Percentiles rank a stretch among this genome's conserved stretches.
Conservation (phyloP, 2,329 filamentous ascomycete genomes). For the Epichloe amarillans region DNA sequence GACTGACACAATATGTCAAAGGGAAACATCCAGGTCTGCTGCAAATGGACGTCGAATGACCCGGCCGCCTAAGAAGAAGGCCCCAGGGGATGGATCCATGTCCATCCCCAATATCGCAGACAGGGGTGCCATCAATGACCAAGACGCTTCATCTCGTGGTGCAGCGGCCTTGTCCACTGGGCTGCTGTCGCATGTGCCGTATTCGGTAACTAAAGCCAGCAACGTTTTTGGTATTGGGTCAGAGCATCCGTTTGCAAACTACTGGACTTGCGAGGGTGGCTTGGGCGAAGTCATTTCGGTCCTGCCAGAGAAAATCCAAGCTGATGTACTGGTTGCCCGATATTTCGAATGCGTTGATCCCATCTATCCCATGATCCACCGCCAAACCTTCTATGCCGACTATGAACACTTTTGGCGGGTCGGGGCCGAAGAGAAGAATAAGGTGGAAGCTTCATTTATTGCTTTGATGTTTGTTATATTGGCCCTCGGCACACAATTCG, state of each 20-base stretch:
- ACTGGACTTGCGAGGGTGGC: slow-evolving; percentile 70
- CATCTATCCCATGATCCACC: slow-evolving; percentile 69
- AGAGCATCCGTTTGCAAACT: slow-evolving; percentile 70
- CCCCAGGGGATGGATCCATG: slow-evolving; percentile 24
- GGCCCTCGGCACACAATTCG: slow-evolving; percentile 67
- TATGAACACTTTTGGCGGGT: slow-evolving; percentile 69
- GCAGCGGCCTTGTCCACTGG: slow-evolving; percentile 44
- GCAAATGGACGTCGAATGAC: slow-evolving; percentile 43
- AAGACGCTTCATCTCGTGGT: slow-evolving; percentile 31
- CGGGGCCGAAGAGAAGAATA: slow-evolving; percentile 39
- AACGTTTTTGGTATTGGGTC: slow-evolving; percentile 73
- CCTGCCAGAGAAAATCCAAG: slow-evolving; percentile 61
- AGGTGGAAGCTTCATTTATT: slow-evolving; percentile 54
- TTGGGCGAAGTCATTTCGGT: slow-evolving; percentile 63
- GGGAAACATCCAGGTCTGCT: slow-evolving; percentile 43
- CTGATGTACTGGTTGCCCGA: slow-evolving; percentile 51
- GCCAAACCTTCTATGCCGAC: slow-evolving; percentile 61
- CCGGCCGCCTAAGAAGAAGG: slow-evolving; percentile 42
- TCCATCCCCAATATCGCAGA: slow-evolving; percentile 43
- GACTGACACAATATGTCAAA: slow-evolving; percentile 13
- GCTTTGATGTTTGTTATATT: slow-evolving; percentile 66
- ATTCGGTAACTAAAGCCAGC: slow-evolving; percentile 55
- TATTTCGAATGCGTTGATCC: slow-evolving; percentile 65
- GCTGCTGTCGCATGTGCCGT: slow-evolving; percentile 59
- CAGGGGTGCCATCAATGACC: slow-evolving; percentile 32